Evolutionary conservation across 2,329 filamentous ascomycete species (phyloP), one percentile per base, ranked within the genome.

Genomic region (Coleophoma eucalyptorum): DNA sequence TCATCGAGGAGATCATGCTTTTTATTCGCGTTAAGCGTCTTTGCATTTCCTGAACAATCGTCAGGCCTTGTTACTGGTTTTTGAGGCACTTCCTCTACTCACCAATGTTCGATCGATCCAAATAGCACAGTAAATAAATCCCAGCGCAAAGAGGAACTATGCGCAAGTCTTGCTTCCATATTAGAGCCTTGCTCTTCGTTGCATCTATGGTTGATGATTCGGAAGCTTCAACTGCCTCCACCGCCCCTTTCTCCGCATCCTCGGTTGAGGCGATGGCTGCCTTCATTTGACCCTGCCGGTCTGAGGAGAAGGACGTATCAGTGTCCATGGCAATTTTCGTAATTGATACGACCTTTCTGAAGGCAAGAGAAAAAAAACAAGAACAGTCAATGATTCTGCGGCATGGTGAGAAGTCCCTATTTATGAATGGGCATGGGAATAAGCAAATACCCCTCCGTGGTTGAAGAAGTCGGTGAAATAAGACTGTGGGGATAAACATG

Each of bases 101-200:
- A 72, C 83, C 83, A 51, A 89, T 87, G 65, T 88, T 89, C 50
- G 81, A 78, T 41, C 81, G 74, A 66, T 88, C 84, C 20, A 88
- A 75, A 63, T 84, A 87, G 66, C 81, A 85, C 19, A 88, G 74
- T 43, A 88, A 73, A 64, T 86, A 89, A 46, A 88, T 84, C 48
- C 66, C 70, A 6, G 81, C 79, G n/a, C 75, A 80, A 13, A 87
- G 68, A 1, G 85, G 84, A 13, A 87, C 70, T 50, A 88, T 84
- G 49, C 79, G 75, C 16, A 79, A 52, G 63, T 88, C 85, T 59
- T 86, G 82, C 58, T 80, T 83, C 67, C 76, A 69, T 20, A 82
- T 55, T 6, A 82, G 69, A 5, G 65, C 61, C 49, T 67, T 71
- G 46, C 72, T 69, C 41, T 50, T 42, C 15, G 54, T 43, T 10